phyloP scores from a whole-genome alignment of 257 asterid genomes.

The Forsythia viridissima region DNA sequence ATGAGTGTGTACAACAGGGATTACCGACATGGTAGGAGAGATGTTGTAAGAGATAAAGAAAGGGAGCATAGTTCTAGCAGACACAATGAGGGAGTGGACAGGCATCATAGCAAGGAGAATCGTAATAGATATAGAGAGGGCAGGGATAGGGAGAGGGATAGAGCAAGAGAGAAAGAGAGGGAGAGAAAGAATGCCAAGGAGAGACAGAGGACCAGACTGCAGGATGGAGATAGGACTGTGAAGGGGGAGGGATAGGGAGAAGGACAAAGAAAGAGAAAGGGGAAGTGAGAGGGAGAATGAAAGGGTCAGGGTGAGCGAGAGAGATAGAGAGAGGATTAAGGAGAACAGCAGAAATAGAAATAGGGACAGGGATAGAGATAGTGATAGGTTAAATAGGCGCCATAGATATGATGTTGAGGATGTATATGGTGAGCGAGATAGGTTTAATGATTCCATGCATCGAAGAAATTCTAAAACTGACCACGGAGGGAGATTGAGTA shows the following conservation, averaged over 20 bases:
- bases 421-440: slow-evolving; percentile 36
- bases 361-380: slow-evolving; percentile 46
- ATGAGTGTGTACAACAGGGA: slow-evolving; percentile 29
- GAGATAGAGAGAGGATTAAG: slow-evolving; percentile 35
- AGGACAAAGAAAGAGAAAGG: slow-evolving; percentile 39
- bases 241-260: slow-evolving; percentile 25
- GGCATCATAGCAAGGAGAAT: slow-evolving; percentile 47
- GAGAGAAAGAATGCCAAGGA: slow-evolving; percentile 31
- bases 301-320: slow-evolving; percentile 33
- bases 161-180: slow-evolving; percentile 16
- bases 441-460: slow-evolving; percentile 49
- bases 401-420: slow-evolving; percentile 42
- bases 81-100: slow-evolving; percentile 43
- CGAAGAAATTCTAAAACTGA: slow-evolving; percentile 49
- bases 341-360: slow-evolving; percentile 38
- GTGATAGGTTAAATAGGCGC: slow-evolving; percentile 45
- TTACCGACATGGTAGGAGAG: slow-evolving; percentile 48
- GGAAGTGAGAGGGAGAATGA: slow-evolving; percentile 31
- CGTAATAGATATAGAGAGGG: slow-evolving; percentile 48
- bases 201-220: neutral
- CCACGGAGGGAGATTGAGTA: slow-evolving; percentile 41
- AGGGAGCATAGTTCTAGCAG: slow-evolving; percentile 61
- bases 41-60: slow-evolving; percentile 46
- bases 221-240: slow-evolving; percentile 23
- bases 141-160: slow-evolving; percentile 40